Evolutionary conservation across 106 monocot genomes (phyloP).

Genomic region (Dendrobium catenatum): DNA sequence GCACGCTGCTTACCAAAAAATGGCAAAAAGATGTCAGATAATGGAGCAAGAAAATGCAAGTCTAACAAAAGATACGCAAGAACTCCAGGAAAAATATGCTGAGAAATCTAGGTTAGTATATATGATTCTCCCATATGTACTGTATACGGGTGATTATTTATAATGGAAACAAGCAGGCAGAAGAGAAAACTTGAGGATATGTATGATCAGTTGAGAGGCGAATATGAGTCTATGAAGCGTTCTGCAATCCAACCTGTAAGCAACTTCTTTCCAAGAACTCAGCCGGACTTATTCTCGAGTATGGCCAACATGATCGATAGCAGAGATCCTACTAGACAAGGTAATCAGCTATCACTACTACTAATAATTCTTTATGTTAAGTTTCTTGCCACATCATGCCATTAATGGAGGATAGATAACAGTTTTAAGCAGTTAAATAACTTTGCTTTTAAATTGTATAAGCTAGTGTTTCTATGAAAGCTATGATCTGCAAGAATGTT

Average conservation of each 20-base stretch:
- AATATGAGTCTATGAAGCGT: constrained; percentile 71
- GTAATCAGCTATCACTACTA: constrained; percentile 18
- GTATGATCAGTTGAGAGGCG: constrained; percentile 91
- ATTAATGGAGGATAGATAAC: background rate
- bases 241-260: constrained; percentile 82
- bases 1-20: constrained; percentile 87
- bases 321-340: constrained; percentile 51
- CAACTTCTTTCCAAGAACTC: constrained; percentile 56
- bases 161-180: constrained; percentile 41
- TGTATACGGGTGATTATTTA: background rate
- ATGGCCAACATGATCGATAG: constrained; percentile 52
- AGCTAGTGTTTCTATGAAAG: background rate
- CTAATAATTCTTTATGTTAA: background rate
- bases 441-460: background rate
- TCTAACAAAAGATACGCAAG: constrained; percentile 81
- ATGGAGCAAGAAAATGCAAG: constrained; percentile 90
- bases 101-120: constrained; percentile 81
- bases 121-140: background rate
- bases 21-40: constrained; percentile 84
- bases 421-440: background rate
- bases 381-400: background rate
- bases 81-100: constrained; percentile 93
- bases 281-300: constrained; percentile 67
- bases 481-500: background rate
- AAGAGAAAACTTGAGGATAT: constrained; percentile 98